These are phyloP conservation scores for Gnaphalium uliginosum DNA, from an alignment of 129 eudicot genomes.

Conservation along the genomic window DNA sequence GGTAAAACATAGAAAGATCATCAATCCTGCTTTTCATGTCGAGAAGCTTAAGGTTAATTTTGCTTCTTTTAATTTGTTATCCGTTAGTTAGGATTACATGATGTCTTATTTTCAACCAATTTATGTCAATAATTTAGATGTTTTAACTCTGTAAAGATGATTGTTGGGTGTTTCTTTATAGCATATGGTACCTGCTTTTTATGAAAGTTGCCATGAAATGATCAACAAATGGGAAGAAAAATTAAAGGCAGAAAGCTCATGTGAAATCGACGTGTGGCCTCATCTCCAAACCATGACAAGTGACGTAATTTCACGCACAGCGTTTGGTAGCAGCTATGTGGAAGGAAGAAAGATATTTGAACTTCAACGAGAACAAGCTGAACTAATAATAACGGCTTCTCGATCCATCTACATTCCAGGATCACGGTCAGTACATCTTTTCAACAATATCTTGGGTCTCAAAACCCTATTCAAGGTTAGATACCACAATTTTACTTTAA, in stretches of 20 bases:
- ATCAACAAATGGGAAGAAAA: slow-evolving; percentile 19
- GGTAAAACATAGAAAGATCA: slow-evolving; percentile 43
- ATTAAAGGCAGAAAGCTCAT: background rate
- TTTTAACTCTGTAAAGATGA: no score
- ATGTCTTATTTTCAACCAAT: no score
- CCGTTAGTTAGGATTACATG: background rate
- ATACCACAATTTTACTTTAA: background rate
- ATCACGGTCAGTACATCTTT: slow-evolving; percentile 5
- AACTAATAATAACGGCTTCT: background rate
- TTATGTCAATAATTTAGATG: no score
- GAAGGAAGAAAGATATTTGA: slow-evolving; percentile 24
- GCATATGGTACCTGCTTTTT: slow-evolving; percentile 18
- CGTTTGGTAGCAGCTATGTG: slow-evolving; percentile 14
- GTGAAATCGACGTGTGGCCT: slow-evolving; percentile 21
- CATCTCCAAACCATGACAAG: slow-evolving; percentile 12
- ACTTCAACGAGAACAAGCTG: slow-evolving; percentile 22
- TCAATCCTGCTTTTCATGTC: slow-evolving; percentile 39
- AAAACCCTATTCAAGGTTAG: background rate
- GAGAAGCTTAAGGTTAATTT: slow-evolving; percentile 36
- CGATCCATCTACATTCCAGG: slow-evolving; percentile 21
- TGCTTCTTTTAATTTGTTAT: background rate
- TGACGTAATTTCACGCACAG: slow-evolving; percentile 17
- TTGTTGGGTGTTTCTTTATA: background rate
- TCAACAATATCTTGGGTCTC: background rate
- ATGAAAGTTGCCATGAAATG: slow-evolving; percentile 15